A percentile compares a stretch with the other conserved stretches of the same genome.
phyloP scores from a whole-genome alignment of 2,329 filamentous ascomycete species.

The Aspergillus brasiliensis region DNA sequence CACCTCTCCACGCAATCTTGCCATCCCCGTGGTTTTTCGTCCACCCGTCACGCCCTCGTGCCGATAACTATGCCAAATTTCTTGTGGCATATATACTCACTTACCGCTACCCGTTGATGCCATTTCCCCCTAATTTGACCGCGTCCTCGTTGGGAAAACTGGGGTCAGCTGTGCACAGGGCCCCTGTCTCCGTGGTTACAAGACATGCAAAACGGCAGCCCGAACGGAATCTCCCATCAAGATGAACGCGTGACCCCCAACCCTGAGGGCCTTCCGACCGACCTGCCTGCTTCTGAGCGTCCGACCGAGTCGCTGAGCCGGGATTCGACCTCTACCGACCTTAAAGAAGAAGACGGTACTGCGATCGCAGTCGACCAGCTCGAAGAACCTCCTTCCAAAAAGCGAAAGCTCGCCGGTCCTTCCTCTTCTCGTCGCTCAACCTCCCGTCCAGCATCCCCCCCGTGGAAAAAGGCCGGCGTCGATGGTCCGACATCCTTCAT shows the following conservation, averaged over 20 bases:
- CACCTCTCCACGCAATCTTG: conserved; percentile 41
- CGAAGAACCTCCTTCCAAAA: conserved; percentile 49
- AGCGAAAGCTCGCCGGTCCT: conserved; percentile 45
- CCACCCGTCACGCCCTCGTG: conserved; percentile 42
- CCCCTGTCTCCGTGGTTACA: conserved; percentile 46
- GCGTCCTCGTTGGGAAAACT: conserved; percentile 48
- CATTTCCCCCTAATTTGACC: conserved; percentile 36
- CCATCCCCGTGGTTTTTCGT: conserved; percentile 33
- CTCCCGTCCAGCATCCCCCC: conserved; percentile 67
- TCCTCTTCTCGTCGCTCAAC: conserved; percentile 39
- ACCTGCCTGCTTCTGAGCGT: conserved; percentile 24
- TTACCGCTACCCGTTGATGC: conserved; percentile 45
- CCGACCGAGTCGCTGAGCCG: conserved; percentile 23
- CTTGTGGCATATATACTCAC: conserved; percentile 34
- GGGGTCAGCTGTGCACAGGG: conserved; percentile 45
- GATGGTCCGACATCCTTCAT: conserved; percentile 87
- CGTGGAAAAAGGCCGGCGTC: conserved; percentile 84
- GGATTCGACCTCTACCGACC: conserved; percentile 30
- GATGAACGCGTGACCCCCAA: conserved; percentile 42
- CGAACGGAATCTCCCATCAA: conserved; percentile 43
- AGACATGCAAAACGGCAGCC: conserved; percentile 52
- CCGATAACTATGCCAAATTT: conserved; percentile 51
- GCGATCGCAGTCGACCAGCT: conserved; percentile 25
- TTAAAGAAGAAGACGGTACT: conserved; percentile 33
- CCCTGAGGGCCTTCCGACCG: conserved; percentile 24